Base-by-base conservation (phyloP, 176 grass and related monocot species). In the Phragmites australis region DNA sequence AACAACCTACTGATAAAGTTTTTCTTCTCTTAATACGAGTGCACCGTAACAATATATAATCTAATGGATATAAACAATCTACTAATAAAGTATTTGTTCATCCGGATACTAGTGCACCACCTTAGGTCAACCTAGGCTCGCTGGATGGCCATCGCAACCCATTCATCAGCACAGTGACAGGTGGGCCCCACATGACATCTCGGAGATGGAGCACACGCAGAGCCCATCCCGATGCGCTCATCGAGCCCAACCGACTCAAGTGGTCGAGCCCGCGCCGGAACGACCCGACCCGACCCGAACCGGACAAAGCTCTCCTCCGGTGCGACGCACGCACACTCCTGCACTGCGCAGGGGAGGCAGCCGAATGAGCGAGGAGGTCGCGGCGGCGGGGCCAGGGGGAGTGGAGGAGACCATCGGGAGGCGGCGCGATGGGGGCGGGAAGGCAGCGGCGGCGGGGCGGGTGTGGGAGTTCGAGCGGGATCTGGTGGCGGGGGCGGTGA, bases 401-500 rank as follows among this genome's bases (percentile, higher is more conserved):
- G 85, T 51, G 80, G 90, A 70, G 80, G 93, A 72, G 68, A 84
- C 84, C 50, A 89, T 89, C 65, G 88, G 56, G 75, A 26, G 83
- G 49, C 72, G 55, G 72, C 41, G 56, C 51, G 78, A 65, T 64
- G 70, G 68, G 8, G 56, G 54, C 62, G 70, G 76, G 9, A 17
- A 49, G 6, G 75, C 17, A 4, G 44, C 18, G 82, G 63, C 53
- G 39, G 58, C 65, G 47, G 65, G 73, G 80, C 74, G 88, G 85
- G 52, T 90, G 68, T 90, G 89, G 86, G 89, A 89, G 81, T 99
- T 95, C 88, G 84, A 91, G 92, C 76, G 96, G 82, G 96, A 93
- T 86, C 83, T 99, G 93, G 82, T 87, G 76, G 96, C 96, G 9
- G 96, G 92, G 68, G 96, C 96, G 59, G 71, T 93, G 88, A 99